These are phyloP conservation scores for Rutstroemia sp. DNA, from an alignment of 2,329 filamentous ascomycete genomes.

Conservation along the genomic window DNA sequence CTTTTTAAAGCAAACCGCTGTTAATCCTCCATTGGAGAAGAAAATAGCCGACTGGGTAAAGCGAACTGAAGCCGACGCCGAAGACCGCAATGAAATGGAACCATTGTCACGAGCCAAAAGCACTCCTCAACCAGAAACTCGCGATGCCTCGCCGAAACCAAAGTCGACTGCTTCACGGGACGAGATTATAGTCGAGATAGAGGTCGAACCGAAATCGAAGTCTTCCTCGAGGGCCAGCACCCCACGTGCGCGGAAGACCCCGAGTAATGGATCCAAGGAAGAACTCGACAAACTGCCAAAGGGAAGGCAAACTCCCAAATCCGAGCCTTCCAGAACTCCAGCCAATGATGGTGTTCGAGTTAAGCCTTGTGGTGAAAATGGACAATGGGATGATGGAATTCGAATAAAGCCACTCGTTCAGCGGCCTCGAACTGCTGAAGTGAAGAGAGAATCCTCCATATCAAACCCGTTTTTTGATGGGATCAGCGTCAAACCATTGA, in stretches of 20 bases:
- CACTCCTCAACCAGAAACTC: conserved; percentile 4
- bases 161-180: neutral
- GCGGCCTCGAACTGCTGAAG: conserved; percentile 28
- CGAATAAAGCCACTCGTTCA: conserved; percentile 23
- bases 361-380: conserved; percentile 20
- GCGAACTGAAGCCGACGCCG: conserved; percentile 14
- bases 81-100: neutral
- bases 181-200: conserved; percentile 7
- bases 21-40: conserved; percentile 48
- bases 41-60: conserved; percentile 57
- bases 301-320: conserved; percentile 33
- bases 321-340: conserved; percentile 29
- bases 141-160: conserved; percentile 1
- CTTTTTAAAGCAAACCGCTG: conserved; percentile 45
- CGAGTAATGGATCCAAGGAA: conserved; percentile 13
- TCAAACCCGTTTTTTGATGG: conserved; percentile 21
- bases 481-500: conserved; percentile 25
- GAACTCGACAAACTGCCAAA: neutral
- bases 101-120: neutral
- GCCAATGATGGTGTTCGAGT: conserved; percentile 19
- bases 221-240: neutral
- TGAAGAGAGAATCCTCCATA: neutral
- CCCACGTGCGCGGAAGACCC: conserved; percentile 9
- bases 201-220: neutral
- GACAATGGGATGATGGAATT: conserved; percentile 26